These are phyloP conservation scores for Pterocarpus santalinus DNA, from an alignment of 306 rosid genomes.

Conservation along the genomic window DNA sequence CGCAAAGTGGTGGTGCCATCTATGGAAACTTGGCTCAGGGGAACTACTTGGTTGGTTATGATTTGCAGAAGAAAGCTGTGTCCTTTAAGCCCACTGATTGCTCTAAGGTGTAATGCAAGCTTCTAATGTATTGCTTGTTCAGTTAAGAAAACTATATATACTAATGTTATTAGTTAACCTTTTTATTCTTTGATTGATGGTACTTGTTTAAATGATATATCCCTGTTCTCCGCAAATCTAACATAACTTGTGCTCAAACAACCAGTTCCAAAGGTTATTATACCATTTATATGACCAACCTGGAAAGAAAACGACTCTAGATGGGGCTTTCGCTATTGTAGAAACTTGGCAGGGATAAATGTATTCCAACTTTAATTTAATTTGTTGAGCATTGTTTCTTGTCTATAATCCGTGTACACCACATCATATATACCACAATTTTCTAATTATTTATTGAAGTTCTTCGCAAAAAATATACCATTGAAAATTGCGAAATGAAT, in stretches of 20 bases:
- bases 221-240: background rate
- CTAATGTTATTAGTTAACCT: background rate
- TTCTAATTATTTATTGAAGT: too few species aligned
- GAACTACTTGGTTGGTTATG: slow-evolving; percentile 60
- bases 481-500: too few species aligned
- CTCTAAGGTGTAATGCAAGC: background rate
- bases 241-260: background rate
- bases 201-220: background rate
- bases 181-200: background rate
- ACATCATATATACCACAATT: too few species aligned
- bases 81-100: slow-evolving; percentile 57
- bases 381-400: too few species aligned
- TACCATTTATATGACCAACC: too few species aligned
- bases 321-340: too few species aligned
- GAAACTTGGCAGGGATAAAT: too few species aligned
- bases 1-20: background rate
- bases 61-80: slow-evolving; percentile 17
- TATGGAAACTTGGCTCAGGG: slow-evolving; percentile 57
- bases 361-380: too few species aligned
- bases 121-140: background rate
- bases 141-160: background rate
- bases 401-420: too few species aligned
- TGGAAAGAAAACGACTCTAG: too few species aligned
- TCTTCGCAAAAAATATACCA: too few species aligned
- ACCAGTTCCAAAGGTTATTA: background rate